Evolutionary conservation across 2,329 filamentous ascomycete species (phyloP).

Genomic region (Cordyceps pruinosa): DNA sequence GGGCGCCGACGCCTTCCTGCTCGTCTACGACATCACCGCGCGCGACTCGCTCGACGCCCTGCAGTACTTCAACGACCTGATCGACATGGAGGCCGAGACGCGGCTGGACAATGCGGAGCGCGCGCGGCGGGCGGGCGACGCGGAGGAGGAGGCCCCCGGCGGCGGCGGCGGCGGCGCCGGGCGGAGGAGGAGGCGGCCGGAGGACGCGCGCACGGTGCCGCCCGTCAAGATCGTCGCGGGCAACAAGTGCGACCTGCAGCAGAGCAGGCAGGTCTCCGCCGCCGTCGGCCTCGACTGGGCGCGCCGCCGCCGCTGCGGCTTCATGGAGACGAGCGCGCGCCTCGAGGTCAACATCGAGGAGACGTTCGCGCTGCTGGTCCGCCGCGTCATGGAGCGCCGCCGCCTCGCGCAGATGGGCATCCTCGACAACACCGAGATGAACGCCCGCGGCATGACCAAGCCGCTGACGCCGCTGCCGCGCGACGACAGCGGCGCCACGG

Average conservation of each 20-base stretch:
- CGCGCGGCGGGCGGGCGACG: constrained; percentile 39
- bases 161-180: constrained; percentile 20
- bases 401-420: constrained; percentile 42
- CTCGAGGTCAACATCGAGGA: constrained; percentile 86
- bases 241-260: constrained; percentile 78
- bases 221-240: constrained; percentile 79
- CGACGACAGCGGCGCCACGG: background rate
- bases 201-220: constrained; percentile 37
- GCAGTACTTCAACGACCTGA: constrained; percentile 73
- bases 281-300: constrained; percentile 72
- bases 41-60: constrained; percentile 61
- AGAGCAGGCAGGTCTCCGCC: constrained; percentile 61
- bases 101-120: constrained; percentile 55
- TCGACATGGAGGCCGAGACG: constrained; percentile 74
- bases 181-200: constrained; percentile 12
- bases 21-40: constrained; percentile 83
- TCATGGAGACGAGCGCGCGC: constrained; percentile 83
- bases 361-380: constrained; percentile 68
- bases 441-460: constrained; percentile 50
- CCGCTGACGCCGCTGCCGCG: constrained; percentile 47
- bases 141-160: too few species aligned
- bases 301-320: constrained; percentile 63
- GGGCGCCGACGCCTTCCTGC: constrained; percentile 71
- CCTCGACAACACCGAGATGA: constrained; percentile 34
- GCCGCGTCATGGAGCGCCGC: constrained; percentile 53